Conservation (phyloP, 2,329 filamentous ascomycete species). For the Sporothrix schenckii region DNA sequence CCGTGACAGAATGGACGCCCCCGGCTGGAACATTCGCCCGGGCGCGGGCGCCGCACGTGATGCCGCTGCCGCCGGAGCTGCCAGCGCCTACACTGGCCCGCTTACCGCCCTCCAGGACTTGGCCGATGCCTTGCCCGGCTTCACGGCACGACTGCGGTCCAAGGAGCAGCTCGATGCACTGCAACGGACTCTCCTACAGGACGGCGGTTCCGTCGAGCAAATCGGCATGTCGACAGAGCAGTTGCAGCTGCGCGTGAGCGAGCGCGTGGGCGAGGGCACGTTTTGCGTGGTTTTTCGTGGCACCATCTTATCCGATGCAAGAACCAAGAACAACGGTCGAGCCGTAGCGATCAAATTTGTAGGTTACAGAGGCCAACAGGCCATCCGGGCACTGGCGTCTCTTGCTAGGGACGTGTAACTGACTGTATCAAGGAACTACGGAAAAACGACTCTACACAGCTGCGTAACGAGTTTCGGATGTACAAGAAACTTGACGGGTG, state of each 20-base stretch:
- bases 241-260: constrained; percentile 30
- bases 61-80: background rate
- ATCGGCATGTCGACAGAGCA: constrained; percentile 28
- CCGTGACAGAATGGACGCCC: constrained; percentile 29
- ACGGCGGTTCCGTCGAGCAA: constrained; percentile 27
- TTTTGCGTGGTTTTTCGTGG: constrained; percentile 36
- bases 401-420: background rate
- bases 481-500: constrained; percentile 33
- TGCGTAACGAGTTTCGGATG: constrained; percentile 37
- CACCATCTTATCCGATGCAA: constrained; percentile 9
- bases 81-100: constrained; percentile 15
- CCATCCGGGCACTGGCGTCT: background rate
- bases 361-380: background rate
- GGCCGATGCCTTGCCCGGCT: constrained; percentile 17
- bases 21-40: constrained; percentile 31
- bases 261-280: constrained; percentile 35
- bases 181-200: constrained; percentile 43
- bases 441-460: constrained; percentile 35
- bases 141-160: constrained; percentile 61
- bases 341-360: constrained; percentile 35
- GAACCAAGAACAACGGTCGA: background rate
- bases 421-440: constrained; percentile 31
- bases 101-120: constrained; percentile 34
- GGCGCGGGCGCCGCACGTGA: constrained; percentile 29
- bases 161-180: constrained; percentile 87